Conservation (phyloP, 768 basidiomycete genomes). For the Boletus vermiculosoides region DNA sequence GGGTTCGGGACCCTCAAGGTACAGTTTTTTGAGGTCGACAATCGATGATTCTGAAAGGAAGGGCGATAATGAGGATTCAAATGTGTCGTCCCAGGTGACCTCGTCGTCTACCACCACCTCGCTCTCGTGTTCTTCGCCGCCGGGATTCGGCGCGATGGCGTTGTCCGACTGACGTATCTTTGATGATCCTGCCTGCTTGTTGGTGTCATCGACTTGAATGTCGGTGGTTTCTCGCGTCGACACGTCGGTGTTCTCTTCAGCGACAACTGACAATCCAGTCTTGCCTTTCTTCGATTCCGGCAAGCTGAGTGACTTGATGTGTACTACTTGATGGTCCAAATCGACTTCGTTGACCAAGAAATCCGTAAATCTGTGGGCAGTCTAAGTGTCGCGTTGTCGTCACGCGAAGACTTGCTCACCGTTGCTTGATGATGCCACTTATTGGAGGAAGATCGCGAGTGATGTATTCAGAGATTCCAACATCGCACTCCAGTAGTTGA, state of each 20-base stretch:
- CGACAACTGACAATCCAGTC: slow-evolving; percentile 24
- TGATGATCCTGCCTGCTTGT: slow-evolving; percentile 1
- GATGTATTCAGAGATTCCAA: slow-evolving; percentile 89
- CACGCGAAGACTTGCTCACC: slow-evolving; percentile 46
- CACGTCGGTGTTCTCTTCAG: slow-evolving; percentile 16
- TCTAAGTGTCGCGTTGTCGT: background rate
- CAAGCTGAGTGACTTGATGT: slow-evolving; percentile 73
- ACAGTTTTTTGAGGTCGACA: slow-evolving; percentile 65
- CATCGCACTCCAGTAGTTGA: slow-evolving; percentile 70
- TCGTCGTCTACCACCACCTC: slow-evolving; percentile 16
- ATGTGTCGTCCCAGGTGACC: slow-evolving; percentile 66
- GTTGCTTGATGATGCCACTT: slow-evolving; percentile 94
- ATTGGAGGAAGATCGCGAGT: slow-evolving; percentile 67
- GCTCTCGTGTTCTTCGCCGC: background rate
- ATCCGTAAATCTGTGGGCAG: slow-evolving; percentile 79
- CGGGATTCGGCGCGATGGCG: background rate
- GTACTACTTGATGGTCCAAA: slow-evolving; percentile 73
- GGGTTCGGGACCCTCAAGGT: slow-evolving; percentile 77
- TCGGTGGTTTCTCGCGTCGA: slow-evolving; percentile 14
- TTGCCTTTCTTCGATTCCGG: slow-evolving; percentile 55
- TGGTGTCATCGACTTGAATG: slow-evolving; percentile 8
- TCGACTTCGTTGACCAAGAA: slow-evolving; percentile 94
- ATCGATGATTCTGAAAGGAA: slow-evolving; percentile 66
- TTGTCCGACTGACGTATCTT: slow-evolving; percentile 1
- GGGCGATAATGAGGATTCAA: slow-evolving; percentile 52